Evolutionary conservation across 1,284 basidiomycete genomes (phyloP), one percentile per base, ranked within the genome.

Genomic region (Rhodotorula sp.): DNA sequence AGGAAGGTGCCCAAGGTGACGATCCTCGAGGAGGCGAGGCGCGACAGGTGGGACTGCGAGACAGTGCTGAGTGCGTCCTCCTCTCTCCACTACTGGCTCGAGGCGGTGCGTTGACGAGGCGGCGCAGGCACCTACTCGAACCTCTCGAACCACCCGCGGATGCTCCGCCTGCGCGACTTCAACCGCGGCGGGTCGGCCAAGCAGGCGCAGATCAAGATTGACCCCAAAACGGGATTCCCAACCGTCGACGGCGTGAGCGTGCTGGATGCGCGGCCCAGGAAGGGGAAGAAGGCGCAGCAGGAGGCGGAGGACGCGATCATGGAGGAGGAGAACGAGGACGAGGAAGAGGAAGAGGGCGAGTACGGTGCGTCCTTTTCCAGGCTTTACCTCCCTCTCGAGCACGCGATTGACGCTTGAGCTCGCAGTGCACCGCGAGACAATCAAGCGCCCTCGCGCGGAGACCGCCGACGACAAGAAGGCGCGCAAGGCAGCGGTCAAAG

Each of bases 1-100:
- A 62, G 53, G 48, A 68, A 60, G 51, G 70, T 74, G 61, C 77
- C 66, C 51, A 75, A 61, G 71, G 66, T 66, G 51, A 37, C 66
- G 27, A 66, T 72, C 37, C 80, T 86, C 19, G 84, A 88, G 61
- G 87, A 89, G 55, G 50, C 62, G 46, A 53, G 70, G 36, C 88
- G 88, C 76, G 88, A 89, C 72, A 85, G 88, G 72, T 97, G 95
- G 94, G 94, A 98, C 80, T 94, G 92, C 70, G 93, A 97, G 82
- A 95, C 92, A 0, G 91, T 98, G 64, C 84, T 97, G 2, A 89
- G 94, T 95, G 80, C 81, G 90, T 73, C 25, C 39, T 19, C 1
- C 21, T n/a, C 32, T 15, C 21, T 27, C 13, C 51, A 12, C 25
- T 29, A 57, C 25, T 32, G 39, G 32, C 48, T 39, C 15, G 9